Base-by-base conservation (phyloP, 148 eudicot genomes). In the Vaccinium darrowii region DNA sequence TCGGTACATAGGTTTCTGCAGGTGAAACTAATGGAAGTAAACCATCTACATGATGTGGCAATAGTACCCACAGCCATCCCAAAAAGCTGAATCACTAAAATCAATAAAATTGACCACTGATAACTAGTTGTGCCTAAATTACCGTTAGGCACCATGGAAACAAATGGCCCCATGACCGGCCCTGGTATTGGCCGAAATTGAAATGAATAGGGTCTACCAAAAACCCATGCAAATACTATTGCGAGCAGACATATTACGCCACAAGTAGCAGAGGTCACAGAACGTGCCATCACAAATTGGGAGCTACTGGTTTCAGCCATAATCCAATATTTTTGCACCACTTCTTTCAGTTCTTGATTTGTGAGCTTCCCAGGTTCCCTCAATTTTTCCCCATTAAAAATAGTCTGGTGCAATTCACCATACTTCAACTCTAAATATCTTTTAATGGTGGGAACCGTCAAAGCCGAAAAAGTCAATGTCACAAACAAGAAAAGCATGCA, bases 211-310 rank as follows among this genome's bases (percentile, higher is more conserved):
- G n/a, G n/a, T n/a, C n/a, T n/a, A n/a, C n/a, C n/a, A n/a, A n/a
- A n/a, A n/a, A n/a, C n/a, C n/a, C n/a, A 14, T 2, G 49, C 51
- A 84, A 62, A 52, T 51, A 16, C 25, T 15, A 72, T 5, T 67
- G 83, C 23, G 5, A 87, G 0, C 8, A 84, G 3, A 63, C 86
- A 76, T 7, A 89, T 51, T 1, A 51, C 77, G 7, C 85, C 81
- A 0, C 86, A 87, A 8, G 84, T 78, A 33, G 83, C 47, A 33
- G 81, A 47, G 4, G 82, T 63, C 36, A 67, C 86, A 8, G 86
- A 85, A 30, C 88, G 84, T 2, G 88, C 89, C 39, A 87, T 77
- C 65, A 87, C 85, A 30, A 87, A 87, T 47, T 87, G 91, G 30
- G 89, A 88, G 33, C 39, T 57, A 49, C 86, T 65, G 1, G 82